Evolutionary conservation across 116 monocot genomes (phyloP).

Genomic region (Dioscorea cayenensis): DNA sequence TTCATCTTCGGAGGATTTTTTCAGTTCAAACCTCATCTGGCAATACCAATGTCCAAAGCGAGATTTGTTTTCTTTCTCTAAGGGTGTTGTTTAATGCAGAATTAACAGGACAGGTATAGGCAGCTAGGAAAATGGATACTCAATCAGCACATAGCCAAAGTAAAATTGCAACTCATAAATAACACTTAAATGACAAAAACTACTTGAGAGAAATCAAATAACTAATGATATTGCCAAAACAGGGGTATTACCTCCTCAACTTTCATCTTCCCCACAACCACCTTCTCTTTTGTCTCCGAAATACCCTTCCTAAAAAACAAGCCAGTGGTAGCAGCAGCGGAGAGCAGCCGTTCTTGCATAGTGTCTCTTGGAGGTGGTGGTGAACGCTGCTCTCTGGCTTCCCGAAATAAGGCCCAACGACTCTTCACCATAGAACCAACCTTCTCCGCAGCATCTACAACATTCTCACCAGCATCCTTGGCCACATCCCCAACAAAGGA

Average conservation of each 20-base stretch:
- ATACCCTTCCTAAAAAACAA: slow-evolving; percentile 65
- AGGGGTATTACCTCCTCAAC: slow-evolving; percentile 72
- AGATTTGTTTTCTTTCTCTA: too few species aligned
- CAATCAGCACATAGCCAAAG: too few species aligned
- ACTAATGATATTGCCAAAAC: neutral
- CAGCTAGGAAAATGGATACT: too few species aligned
- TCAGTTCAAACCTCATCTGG: too few species aligned
- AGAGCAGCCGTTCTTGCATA: slow-evolving; percentile 64
- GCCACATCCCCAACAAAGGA: slow-evolving; percentile 4
- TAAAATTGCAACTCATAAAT: neutral
- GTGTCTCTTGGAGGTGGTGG: slow-evolving; percentile 35
- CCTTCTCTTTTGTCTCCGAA: slow-evolving; percentile 85
- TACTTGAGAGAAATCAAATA: neutral
- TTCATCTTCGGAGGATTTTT: too few species aligned
- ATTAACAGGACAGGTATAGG: too few species aligned
- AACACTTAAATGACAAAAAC: neutral
- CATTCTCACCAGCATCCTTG: slow-evolving; percentile 49
- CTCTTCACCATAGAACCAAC: slow-evolving; percentile 73
- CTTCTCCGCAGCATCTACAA: slow-evolving; percentile 50
- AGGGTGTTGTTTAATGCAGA: too few species aligned
- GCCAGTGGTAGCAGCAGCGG: slow-evolving; percentile 75
- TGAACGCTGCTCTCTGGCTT: slow-evolving; percentile 23
- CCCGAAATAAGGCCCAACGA: slow-evolving; percentile 67
- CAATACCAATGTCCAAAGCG: too few species aligned
- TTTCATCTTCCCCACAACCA: slow-evolving; percentile 70